These are phyloP conservation scores for Elaeis guineensis DNA, from an alignment of 176 grass and related monocot species.

Conservation along the genomic window DNA sequence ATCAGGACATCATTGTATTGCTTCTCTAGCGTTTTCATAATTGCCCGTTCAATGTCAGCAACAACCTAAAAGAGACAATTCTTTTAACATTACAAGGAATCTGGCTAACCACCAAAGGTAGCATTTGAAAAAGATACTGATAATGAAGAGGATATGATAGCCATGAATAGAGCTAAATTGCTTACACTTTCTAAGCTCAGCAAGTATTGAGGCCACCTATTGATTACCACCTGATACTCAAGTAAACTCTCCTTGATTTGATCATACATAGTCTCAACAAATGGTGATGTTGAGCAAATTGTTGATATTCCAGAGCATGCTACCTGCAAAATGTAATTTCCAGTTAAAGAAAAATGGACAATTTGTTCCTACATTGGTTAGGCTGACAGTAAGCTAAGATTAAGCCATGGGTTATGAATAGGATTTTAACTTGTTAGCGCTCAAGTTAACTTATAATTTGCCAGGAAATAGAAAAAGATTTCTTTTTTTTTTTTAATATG, in stretches of 20 bases:
- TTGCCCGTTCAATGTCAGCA: slow-evolving; percentile 81
- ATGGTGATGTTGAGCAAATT: slow-evolving; percentile 55
- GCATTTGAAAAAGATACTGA: no score
- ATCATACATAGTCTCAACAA: slow-evolving; percentile 74
- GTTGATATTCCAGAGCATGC: slow-evolving; percentile 25
- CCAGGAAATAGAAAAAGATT: no score
- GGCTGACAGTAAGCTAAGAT: no score
- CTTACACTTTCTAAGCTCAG: slow-evolving; percentile 78
- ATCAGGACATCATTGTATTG: slow-evolving; percentile 60
- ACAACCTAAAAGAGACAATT: slow-evolving; percentile 48
- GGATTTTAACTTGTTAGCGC: no score
- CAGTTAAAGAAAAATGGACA: slow-evolving; percentile 12
- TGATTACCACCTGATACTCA: slow-evolving; percentile 86
- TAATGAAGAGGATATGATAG: not conserved
- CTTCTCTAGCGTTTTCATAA: slow-evolving; percentile 73
- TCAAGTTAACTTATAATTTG: no score
- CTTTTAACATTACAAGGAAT: no score
- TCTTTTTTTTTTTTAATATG: not conserved
- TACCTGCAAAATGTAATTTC: slow-evolving; percentile 39
- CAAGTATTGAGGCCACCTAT: slow-evolving; percentile 90
- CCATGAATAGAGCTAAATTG: not conserved
- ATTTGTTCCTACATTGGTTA: no score
- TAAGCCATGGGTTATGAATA: no score
- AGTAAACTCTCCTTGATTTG: slow-evolving; percentile 77
- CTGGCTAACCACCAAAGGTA: no score